These are phyloP conservation scores for Protomyces inundatus DNA, from an alignment of 1,139 yeast species.

Conservation along the genomic window DNA sequence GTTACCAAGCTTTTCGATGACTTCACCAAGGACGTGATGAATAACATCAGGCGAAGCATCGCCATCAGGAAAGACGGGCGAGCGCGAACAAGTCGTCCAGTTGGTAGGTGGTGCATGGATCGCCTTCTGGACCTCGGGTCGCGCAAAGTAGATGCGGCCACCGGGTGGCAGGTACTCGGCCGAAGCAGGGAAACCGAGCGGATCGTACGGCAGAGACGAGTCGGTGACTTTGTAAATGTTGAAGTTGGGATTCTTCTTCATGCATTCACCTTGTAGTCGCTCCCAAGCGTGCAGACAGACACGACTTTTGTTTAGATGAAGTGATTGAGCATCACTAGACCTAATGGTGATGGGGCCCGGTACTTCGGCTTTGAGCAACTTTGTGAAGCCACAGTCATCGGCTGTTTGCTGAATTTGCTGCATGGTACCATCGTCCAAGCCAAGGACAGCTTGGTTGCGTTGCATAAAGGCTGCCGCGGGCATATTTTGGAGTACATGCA, in stretches of 20 bases:
- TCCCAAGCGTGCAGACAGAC: conserved; percentile 1
- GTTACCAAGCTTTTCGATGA: conserved; percentile 2
- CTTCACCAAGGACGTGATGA: background rate
- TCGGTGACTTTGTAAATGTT: conserved; percentile 9
- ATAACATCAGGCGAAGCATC: conserved; percentile 1
- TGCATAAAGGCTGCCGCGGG: background rate
- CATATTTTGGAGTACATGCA: background rate
- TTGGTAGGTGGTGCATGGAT: conserved; percentile 9
- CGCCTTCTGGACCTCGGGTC: conserved; percentile 16
- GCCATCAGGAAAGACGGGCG: conserved; percentile 9
- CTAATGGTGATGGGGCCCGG: conserved; percentile 1
- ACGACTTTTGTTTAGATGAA: background rate
- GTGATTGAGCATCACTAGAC: background rate
- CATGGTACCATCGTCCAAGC: background rate
- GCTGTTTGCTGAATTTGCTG: background rate
- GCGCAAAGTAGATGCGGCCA: conserved; percentile 2
- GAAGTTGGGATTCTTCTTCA: conserved; percentile 5
- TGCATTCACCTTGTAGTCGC: background rate
- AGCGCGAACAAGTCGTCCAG: conserved; percentile 10
- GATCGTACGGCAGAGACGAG: conserved; percentile 11
- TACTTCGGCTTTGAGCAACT: background rate
- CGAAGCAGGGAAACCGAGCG: conserved; percentile 9
- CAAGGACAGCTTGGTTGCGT: background rate
- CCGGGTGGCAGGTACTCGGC: conserved; percentile 1
- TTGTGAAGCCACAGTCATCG: conserved; percentile 5